Evolutionary conservation across 352 stramenopile genomes (phyloP).

Genomic region (Pythium rishiriense): DNA sequence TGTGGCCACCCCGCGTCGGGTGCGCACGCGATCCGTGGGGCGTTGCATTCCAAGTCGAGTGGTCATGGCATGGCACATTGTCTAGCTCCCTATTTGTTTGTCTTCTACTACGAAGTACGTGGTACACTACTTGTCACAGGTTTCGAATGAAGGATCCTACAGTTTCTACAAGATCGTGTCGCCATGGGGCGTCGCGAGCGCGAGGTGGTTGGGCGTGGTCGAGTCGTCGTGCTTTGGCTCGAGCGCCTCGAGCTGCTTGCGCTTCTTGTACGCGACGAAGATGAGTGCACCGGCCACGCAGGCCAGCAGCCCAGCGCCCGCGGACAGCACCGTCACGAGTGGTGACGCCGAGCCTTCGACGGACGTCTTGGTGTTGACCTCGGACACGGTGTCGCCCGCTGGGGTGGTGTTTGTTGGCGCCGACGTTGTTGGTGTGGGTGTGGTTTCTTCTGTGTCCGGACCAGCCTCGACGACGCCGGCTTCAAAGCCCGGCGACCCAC

Average conservation of each 20-base stretch:
- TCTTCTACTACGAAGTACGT: too few relatives aligned
- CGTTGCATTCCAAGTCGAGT: too few relatives aligned
- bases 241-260: conserved; percentile 19
- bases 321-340: conserved; percentile 11
- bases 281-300: conserved; percentile 11
- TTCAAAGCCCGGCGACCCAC: not conserved
- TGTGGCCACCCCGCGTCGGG: too few relatives aligned
- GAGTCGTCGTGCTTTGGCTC: conserved; percentile 19
- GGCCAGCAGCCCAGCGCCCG: conserved; percentile 9
- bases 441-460: not conserved
- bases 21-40: too few relatives aligned
- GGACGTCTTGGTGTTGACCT: conserved; percentile 5
- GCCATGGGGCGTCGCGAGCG: not conserved
- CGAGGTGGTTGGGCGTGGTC: not conserved
- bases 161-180: not conserved
- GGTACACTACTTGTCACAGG: too few relatives aligned
- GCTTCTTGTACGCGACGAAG: conserved; percentile 21
- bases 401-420: not conserved
- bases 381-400: not conserved
- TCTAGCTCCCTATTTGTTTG: too few relatives aligned
- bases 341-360: not conserved
- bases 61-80: too few relatives aligned
- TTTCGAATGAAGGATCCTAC: too few relatives aligned
- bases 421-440: not conserved
- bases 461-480: conserved; percentile 4